Conservation (phyloP, 106 monocot genomes). For the Vanilla planifolia region DNA sequence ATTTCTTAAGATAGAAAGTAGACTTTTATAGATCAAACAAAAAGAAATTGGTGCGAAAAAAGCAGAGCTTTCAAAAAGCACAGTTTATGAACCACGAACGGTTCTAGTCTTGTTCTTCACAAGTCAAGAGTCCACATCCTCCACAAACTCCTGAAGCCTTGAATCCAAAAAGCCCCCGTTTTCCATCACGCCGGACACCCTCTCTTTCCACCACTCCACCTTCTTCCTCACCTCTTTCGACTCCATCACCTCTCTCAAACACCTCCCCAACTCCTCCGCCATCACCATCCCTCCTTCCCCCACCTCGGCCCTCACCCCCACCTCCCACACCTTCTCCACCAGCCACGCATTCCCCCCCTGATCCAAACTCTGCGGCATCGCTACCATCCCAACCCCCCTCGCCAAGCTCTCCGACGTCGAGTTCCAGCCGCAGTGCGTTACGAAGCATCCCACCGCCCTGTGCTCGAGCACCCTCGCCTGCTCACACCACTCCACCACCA, state of each 20-base stretch:
- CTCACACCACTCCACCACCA: constrained; percentile 32
- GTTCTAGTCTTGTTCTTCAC: no score
- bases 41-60: no score
- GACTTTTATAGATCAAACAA: no score
- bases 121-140: no score
- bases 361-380: constrained; percentile 45
- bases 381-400: constrained; percentile 55
- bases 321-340: constrained; percentile 32
- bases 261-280: constrained; percentile 36
- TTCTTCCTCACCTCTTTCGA: constrained; percentile 19
- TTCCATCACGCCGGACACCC: no score
- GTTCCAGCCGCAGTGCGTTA: constrained; percentile 69
- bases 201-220: constrained; percentile 26
- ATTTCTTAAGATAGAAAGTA: no score
- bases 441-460: constrained; percentile 48
- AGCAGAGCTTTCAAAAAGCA: no score
- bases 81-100: no score
- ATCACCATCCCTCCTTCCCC: constrained; percentile 13
- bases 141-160: no score
- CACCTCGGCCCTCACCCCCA: constrained; percentile 20
- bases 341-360: constrained; percentile 41
- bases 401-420: constrained; percentile 46
- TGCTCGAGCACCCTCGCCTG: constrained; percentile 52
- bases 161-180: no score
- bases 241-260: constrained; percentile 36